phyloP scores from a whole-genome alignment of 2,329 filamentous ascomycete genomes.

The Alternaria sp. region DNA sequence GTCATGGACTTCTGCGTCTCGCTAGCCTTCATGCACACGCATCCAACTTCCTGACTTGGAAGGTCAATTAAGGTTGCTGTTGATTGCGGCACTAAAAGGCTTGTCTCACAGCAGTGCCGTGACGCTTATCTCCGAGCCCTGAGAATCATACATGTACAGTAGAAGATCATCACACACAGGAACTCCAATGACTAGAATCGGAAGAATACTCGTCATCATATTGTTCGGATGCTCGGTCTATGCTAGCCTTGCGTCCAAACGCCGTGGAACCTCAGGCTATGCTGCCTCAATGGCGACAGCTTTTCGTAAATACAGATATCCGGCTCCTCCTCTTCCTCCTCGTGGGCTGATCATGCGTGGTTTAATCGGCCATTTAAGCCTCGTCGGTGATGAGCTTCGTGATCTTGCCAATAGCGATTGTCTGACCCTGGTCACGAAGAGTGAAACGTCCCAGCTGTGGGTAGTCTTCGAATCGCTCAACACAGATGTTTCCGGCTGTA shows the following conservation, averaged over 20 bases:
- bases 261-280: not conserved
- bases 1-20: not conserved
- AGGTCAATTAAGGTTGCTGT: constrained; percentile 37
- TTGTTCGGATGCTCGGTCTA: constrained; percentile 9
- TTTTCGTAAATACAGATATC: not conserved
- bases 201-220: constrained; percentile 5
- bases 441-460: constrained; percentile 64
- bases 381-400: constrained; percentile 74
- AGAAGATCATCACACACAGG: not conserved
- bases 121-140: not conserved
- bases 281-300: not conserved
- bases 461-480: constrained; percentile 95
- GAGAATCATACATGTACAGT: not conserved
- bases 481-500: constrained; percentile 84
- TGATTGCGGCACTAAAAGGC: constrained; percentile 44
- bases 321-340: not conserved
- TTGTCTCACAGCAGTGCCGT: constrained; percentile 26
- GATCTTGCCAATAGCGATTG: constrained; percentile 99
- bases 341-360: not conserved
- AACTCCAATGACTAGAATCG: not conserved
- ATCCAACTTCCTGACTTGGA: constrained; percentile 20
- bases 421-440: constrained; percentile 76
- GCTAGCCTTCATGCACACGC: not conserved
- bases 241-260: constrained; percentile 2
- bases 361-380: constrained; percentile 12